These are phyloP conservation scores for Bertia moriformis DNA, from an alignment of 2,329 filamentous ascomycete species.

Conservation along the genomic window DNA sequence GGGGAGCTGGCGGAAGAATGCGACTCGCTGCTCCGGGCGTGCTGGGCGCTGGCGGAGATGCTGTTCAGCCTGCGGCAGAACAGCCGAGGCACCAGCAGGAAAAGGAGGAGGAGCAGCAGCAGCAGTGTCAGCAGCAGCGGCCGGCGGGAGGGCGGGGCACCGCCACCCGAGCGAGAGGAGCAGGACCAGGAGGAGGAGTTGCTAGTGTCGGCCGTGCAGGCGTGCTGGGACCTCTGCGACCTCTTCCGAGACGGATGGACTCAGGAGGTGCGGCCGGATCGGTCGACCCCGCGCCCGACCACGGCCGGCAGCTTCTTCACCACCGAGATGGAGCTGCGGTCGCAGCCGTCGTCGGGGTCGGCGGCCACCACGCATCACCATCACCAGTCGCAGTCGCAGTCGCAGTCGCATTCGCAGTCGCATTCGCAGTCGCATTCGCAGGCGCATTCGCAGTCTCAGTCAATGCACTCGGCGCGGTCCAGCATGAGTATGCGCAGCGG, in stretches of 20 bases:
- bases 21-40: conserved; percentile 69
- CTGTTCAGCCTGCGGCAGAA: conserved; percentile 81
- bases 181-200: conserved; percentile 68
- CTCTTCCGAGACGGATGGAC: conserved; percentile 30
- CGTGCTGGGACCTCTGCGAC: conserved; percentile 89
- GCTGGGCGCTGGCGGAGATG: conserved; percentile 85
- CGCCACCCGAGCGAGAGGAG: conserved; percentile 57
- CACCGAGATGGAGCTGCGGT: not conserved
- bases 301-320: not conserved
- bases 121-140: too few relatives aligned
- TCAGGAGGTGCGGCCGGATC: not conserved
- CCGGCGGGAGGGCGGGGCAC: not conserved
- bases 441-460: too few relatives aligned
- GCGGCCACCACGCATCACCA: too few relatives aligned
- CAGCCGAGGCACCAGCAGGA: conserved; percentile 53
- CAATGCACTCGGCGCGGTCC: not conserved
- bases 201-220: conserved; percentile 73
- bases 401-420: too few relatives aligned
- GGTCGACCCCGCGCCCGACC: not conserved
- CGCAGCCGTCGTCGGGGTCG: too few relatives aligned
- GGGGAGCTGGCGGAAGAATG: conserved; percentile 67
- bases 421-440: too few relatives aligned
- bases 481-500: not conserved
- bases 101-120: conserved; percentile 68
- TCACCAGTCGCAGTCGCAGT: too few relatives aligned